Evolutionary conservation across 2,329 filamentous ascomycete species (phyloP), one percentile per base, ranked within the genome.

Genomic region (Dryadomyces quercivorus): DNA sequence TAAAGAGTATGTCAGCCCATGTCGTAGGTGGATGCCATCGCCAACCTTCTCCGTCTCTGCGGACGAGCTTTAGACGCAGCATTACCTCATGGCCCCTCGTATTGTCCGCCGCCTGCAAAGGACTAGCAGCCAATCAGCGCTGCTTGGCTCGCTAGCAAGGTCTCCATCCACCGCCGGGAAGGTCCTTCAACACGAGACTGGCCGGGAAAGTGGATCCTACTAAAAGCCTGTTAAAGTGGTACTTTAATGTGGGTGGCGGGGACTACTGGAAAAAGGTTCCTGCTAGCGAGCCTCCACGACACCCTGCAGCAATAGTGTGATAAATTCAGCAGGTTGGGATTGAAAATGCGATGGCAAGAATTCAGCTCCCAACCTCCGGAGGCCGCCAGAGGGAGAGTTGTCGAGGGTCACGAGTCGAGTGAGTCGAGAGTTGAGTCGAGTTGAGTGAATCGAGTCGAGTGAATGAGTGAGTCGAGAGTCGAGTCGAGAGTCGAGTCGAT

Each of bases 61-160:
- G 36, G 8, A 8, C 36, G 36, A 40, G 21, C 44, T 47, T 13
- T 26, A 4, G 12, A 22, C 20, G 44, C 51, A 53, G n/a, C 18
- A 38, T 53, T 47, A 40, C 51, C 44, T 52, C 43, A 38, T 46
- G 12, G 42, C 38, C 50, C 38, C 50, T 51, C 50, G 50, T 51
- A 51, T 51, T 51, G 38, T 44, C 50, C 16, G 13, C 20, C 3
- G 31, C 20, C 20, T 45, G 36, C 36, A 40, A 8, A 8, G 36
- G 15, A 13, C 10, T 40, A 5, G 20, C n/a, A 10, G 31, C 47
- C 49, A 31, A 21, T 36, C 38, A 51, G 49, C 15, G 38, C 21
- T 1, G 13, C 26, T 26, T n/a, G n/a, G 7, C 36, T n/a, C 38
- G 7, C 38, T 43, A 51, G 21, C 49, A 5, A 20, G 7, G 48